Evolutionary conservation across 2,329 filamentous ascomycete genomes (phyloP).

Genomic region (Chrysoporthe puriensis): DNA sequence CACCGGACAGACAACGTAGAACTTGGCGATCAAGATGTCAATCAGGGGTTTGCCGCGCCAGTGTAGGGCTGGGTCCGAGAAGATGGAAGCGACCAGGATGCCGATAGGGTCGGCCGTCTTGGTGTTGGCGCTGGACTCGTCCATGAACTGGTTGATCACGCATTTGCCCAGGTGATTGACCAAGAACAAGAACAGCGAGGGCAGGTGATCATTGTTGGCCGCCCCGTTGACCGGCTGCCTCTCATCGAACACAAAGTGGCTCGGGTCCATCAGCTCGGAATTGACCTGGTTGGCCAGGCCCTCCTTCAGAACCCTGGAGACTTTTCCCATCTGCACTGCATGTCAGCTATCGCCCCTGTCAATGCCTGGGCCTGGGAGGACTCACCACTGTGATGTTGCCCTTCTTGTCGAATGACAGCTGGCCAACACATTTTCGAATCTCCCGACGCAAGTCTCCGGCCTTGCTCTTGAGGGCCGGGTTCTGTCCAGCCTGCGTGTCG

Average conservation of each 20-base stretch:
- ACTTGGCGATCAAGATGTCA: slow-evolving; percentile 81
- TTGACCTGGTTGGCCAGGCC: slow-evolving; percentile 53
- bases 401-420: slow-evolving; percentile 55
- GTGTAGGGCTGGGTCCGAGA: slow-evolving; percentile 65
- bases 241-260: slow-evolving; percentile 51
- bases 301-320: slow-evolving; percentile 55
- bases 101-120: slow-evolving; percentile 73
- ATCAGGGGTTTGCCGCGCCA: slow-evolving; percentile 70
- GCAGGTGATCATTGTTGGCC: slow-evolving; percentile 52
- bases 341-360: slow-evolving; percentile 17
- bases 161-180: slow-evolving; percentile 73
- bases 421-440: slow-evolving; percentile 73
- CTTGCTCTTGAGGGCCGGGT: slow-evolving; percentile 62
- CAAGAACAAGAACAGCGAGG: slow-evolving; percentile 70
- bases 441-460: slow-evolving; percentile 74
- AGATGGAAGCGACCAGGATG: slow-evolving; percentile 69
- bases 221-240: slow-evolving; percentile 46
- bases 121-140: slow-evolving; percentile 62
- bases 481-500: slow-evolving; percentile 55
- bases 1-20: slow-evolving; percentile 77
- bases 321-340: slow-evolving; percentile 47
- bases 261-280: slow-evolving; percentile 54
- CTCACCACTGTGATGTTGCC: slow-evolving; percentile 50
- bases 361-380: slow-evolving; percentile 17
- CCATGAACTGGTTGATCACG: slow-evolving; percentile 66